phyloP scores from a whole-genome alignment of 257 asterid genomes.

The Cordia subcordata region DNA sequence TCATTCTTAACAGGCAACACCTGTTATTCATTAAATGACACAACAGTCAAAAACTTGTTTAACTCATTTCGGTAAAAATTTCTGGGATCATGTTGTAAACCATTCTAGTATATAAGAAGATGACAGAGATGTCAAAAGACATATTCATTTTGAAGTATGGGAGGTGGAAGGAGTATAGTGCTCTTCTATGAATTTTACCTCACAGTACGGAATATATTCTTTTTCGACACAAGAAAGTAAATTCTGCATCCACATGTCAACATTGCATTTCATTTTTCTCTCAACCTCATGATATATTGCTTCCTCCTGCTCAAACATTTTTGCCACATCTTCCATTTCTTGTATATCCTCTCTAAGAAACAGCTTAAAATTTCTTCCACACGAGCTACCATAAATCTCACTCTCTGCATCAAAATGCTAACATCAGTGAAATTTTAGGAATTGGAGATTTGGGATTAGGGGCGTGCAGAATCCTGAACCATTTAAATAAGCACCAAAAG shows the following conservation, averaged over 20 bases:
- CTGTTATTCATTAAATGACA: neutral
- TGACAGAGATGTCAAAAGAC: neutral
- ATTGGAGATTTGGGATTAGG: no score
- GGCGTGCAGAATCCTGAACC: neutral
- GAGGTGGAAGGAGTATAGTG: no score
- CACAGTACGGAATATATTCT: conserved; percentile 28
- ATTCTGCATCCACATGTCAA: conserved; percentile 17
- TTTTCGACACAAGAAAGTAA: conserved; percentile 3
- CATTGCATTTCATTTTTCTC: conserved; percentile 16
- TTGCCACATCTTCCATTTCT: conserved; percentile 29
- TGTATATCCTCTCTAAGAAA: conserved; percentile 19
- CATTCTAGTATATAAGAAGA: no score
- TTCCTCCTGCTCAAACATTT: conserved; percentile 26
- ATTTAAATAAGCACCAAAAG: neutral
- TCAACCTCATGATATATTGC: conserved; percentile 21
- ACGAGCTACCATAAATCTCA: conserved; percentile 16
- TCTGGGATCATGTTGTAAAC: neutral
- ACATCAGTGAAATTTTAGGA: neutral
- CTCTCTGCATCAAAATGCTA: conserved; percentile 20
- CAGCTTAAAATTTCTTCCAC: conserved; percentile 16
- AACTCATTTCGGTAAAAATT: neutral
- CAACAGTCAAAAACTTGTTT: neutral
- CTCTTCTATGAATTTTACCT: conserved; percentile 13
- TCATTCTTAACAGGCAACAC: neutral
- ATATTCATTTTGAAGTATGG: no score